Conservation (phyloP, 176 grass and related monocot species). For the Miscanthus lutarioriparius region DNA sequence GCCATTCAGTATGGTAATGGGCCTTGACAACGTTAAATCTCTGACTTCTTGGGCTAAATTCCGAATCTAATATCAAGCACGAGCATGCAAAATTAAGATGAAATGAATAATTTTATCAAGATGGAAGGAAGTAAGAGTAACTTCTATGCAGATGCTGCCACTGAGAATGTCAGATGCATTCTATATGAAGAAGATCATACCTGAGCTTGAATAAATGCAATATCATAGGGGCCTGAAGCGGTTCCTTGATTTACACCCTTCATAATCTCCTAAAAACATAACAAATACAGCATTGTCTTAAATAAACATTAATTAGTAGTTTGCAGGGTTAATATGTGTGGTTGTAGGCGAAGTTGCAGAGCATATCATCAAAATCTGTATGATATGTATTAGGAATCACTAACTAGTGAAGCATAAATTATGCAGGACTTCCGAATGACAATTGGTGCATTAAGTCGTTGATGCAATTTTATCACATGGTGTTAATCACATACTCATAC, state of each 20-base stretch:
- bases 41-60: slow-evolving; percentile 92
- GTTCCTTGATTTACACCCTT: slow-evolving; percentile 77
- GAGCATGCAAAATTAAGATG: slow-evolving; percentile 7
- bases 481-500: not conserved
- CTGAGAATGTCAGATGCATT: not conserved
- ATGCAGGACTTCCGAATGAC: not conserved
- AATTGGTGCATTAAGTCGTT: not conserved
- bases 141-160: not conserved
- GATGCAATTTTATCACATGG: not conserved
- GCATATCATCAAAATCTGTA: not conserved
- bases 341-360: not conserved
- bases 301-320: not conserved
- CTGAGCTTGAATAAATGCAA: slow-evolving; percentile 90
- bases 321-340: too few species aligned
- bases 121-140: slow-evolving; percentile 1
- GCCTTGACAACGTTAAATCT: slow-evolving; percentile 71
- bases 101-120: slow-evolving; percentile 24
- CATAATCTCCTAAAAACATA: slow-evolving; percentile 64
- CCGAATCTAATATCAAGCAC: slow-evolving; percentile 61
- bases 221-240: slow-evolving; percentile 57
- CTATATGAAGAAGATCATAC: slow-evolving; percentile 38
- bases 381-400: not conserved
- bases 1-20: slow-evolving; percentile 80
- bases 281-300: not conserved
- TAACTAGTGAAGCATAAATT: slow-evolving; percentile 8